Conservation (phyloP, 169 alveolate genomes). For the Perkinsus olseni region DNA sequence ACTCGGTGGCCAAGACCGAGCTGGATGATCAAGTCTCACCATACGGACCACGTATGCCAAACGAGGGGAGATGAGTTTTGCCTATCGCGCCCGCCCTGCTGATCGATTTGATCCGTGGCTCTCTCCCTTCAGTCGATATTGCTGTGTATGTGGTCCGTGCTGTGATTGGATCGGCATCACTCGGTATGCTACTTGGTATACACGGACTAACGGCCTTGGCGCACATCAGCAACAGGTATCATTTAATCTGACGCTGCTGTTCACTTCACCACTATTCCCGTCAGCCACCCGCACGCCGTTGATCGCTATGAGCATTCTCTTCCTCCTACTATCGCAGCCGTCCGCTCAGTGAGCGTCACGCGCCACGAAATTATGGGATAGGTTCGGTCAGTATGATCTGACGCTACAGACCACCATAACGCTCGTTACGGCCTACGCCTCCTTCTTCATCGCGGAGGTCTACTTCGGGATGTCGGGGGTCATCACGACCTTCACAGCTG, state of each 20-base stretch:
- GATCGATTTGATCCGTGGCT: no score
- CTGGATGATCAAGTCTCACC: background rate
- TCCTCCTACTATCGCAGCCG: no score
- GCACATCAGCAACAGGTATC: background rate
- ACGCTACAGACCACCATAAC: background rate
- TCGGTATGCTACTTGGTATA: background rate
- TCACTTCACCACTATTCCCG: no score
- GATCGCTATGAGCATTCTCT: no score
- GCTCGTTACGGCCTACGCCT: background rate
- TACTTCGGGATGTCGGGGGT: background rate
- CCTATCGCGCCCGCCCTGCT: background rate
- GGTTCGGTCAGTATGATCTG: background rate
- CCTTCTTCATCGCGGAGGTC: background rate
- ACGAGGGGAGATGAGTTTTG: background rate
- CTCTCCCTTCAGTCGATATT: background rate
- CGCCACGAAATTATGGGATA: no score
- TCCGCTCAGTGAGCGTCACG: no score
- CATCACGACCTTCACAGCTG: background rate
- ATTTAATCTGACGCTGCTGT: no score
- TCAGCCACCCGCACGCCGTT: no score
- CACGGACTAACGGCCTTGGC: background rate
- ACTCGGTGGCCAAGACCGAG: background rate
- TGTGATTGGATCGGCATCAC: background rate
- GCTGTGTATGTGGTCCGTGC: background rate
- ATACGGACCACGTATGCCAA: background rate